Evolutionary conservation across 2,329 filamentous ascomycete genomes (phyloP).

Genomic region (Penicillium thymicola): DNA sequence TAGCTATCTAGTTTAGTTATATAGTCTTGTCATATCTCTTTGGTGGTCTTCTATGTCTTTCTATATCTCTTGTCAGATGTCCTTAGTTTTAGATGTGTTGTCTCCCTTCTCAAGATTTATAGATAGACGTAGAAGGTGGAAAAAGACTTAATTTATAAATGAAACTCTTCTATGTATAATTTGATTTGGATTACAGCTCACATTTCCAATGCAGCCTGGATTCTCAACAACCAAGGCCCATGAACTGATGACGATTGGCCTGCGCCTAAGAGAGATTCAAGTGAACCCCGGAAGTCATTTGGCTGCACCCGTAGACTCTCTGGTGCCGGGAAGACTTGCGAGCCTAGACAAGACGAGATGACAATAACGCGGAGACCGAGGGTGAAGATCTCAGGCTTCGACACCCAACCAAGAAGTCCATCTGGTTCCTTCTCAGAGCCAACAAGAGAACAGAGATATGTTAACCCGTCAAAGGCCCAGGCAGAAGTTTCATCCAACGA

Average conservation of each 20-base stretch:
- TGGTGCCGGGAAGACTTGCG: conserved; percentile 17
- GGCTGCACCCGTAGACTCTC: conserved; percentile 17
- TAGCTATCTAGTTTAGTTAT: too few species aligned
- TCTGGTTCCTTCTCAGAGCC: conserved; percentile 45
- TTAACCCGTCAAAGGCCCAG: conserved; percentile 37
- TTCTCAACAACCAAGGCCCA: conserved; percentile 32
- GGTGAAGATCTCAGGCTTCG: conserved; percentile 63
- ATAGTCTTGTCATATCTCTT: too few species aligned
- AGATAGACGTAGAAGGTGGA: too few species aligned
- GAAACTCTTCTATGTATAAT: background rate
- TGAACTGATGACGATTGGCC: conserved; percentile 29
- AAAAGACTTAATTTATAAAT: too few species aligned
- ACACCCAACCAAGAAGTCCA: conserved; percentile 70
- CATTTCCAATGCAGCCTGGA: conserved; percentile 24
- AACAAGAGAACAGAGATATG: conserved; percentile 23
- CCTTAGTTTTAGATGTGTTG: too few species aligned
- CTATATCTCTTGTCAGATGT: too few species aligned
- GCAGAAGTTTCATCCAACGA: conserved; percentile 21
- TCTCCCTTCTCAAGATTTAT: too few species aligned
- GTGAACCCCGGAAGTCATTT: conserved; percentile 15
- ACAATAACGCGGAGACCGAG: conserved; percentile 41
- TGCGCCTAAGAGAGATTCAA: conserved; percentile 25
- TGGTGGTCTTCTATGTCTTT: too few species aligned
- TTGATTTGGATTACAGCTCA: background rate
- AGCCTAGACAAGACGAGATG: conserved; percentile 36